These are phyloP conservation scores for Wickerhamiella cacticola DNA, from an alignment of 805 yeast genomes.

Conservation along the genomic window DNA sequence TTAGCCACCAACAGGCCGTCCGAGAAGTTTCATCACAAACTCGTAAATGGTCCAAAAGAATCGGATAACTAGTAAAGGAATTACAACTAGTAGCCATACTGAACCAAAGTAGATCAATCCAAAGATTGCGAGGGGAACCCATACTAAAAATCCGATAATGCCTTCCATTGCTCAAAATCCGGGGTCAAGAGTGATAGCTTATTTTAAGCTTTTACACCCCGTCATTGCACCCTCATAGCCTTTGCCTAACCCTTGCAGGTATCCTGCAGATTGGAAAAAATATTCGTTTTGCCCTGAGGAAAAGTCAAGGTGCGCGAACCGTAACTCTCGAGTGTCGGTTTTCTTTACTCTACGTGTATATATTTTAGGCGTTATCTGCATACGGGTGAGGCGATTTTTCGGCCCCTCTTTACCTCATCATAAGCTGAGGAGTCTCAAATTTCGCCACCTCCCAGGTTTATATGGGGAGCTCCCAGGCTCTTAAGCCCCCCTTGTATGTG, in stretches of 20 bases:
- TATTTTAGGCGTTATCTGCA: too few species aligned
- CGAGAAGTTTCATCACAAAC: not conserved
- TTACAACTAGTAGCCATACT: not conserved
- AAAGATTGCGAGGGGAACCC: not conserved
- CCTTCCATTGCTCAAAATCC: not conserved
- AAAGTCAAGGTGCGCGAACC: too few species aligned
- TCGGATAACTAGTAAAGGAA: not conserved
- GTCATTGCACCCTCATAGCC: too few species aligned
- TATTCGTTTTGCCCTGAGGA: too few species aligned
- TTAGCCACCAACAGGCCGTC: not conserved
- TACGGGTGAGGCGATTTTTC: too few species aligned
- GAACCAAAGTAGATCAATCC: not conserved
- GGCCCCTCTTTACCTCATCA: too few species aligned
- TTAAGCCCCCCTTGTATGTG: conserved; percentile 12
- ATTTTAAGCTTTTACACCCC: not conserved
- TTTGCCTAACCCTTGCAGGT: too few species aligned
- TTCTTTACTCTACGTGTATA: too few species aligned
- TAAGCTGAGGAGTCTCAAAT: too few species aligned
- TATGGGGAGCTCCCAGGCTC: not conserved
- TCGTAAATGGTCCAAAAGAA: not conserved
- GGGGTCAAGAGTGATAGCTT: not conserved
- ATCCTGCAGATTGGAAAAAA: too few species aligned
- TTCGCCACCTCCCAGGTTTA: too few species aligned
- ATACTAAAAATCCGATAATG: conserved; percentile 1
- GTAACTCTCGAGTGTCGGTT: too few species aligned